These are phyloP conservation scores for Sporothrix inflata DNA, from an alignment of 2,329 filamentous ascomycete genomes.

Conservation along the genomic window DNA sequence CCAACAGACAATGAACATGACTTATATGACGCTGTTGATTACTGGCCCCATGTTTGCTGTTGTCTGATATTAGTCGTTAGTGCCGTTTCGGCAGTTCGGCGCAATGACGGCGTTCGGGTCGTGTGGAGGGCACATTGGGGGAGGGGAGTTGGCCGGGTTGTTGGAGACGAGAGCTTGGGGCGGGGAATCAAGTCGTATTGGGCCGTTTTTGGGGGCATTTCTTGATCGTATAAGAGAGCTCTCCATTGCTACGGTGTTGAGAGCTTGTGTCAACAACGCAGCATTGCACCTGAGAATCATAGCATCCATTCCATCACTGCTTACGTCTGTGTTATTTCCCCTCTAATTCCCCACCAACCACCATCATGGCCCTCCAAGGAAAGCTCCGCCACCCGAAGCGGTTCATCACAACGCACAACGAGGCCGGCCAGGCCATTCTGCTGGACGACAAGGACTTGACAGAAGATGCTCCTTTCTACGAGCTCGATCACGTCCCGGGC, in stretches of 20 bases:
- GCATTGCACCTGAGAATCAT: too few species aligned
- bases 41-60: background rate
- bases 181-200: background rate
- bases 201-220: too few species aligned
- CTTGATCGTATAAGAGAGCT: too few species aligned
- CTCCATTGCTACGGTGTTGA: too few species aligned
- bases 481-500: background rate
- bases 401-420: conserved; percentile 3
- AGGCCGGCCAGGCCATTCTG: background rate
- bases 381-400: background rate
- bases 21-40: background rate
- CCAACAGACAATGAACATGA: background rate
- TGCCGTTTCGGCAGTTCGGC: background rate
- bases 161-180: background rate
- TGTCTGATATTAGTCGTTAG: background rate
- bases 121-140: background rate
- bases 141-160: background rate
- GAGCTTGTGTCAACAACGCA: too few species aligned
- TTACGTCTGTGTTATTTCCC: too few species aligned
- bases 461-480: background rate
- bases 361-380: background rate
- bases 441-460: background rate
- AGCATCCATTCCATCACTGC: too few species aligned
- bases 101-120: background rate
- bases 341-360: background rate